phyloP scores from a whole-genome alignment of 1,284 basidiomycete species.

The Phellinidium pouzarii region DNA sequence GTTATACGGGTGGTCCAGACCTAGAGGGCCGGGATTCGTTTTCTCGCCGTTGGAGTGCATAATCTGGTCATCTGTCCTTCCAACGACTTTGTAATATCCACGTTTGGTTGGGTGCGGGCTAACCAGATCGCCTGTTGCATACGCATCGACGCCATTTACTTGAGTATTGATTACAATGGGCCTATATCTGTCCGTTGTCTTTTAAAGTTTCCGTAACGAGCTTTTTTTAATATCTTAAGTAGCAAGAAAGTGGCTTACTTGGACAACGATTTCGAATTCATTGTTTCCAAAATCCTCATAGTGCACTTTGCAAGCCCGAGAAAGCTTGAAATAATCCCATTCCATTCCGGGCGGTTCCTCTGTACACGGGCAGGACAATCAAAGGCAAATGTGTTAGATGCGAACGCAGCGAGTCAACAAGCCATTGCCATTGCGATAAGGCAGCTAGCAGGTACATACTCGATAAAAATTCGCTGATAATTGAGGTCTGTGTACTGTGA shows the following conservation, averaged over 20 bases:
- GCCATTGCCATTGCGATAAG: neutral
- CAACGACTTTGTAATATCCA: constrained; percentile 38
- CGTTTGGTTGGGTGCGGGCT: constrained; percentile 38
- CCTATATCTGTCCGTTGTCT: constrained; percentile 10
- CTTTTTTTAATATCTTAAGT: constrained; percentile 5
- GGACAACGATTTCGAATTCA: constrained; percentile 21
- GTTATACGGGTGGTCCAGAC: no score
- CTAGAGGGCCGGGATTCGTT: constrained; percentile 39
- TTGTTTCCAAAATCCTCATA: constrained; percentile 20
- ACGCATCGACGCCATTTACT: constrained; percentile 26
- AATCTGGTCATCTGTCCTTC: constrained; percentile 46
- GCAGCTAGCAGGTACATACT: constrained; percentile 16
- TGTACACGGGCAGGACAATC: neutral
- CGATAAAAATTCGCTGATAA: constrained; percentile 18
- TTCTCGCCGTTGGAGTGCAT: constrained; percentile 47
- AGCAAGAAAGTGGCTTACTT: neutral
- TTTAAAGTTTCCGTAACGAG: constrained; percentile 18
- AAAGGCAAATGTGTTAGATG: neutral
- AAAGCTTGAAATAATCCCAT: constrained; percentile 26
- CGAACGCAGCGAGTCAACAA: no score
- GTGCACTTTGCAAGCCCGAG: neutral
- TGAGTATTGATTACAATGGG: constrained; percentile 20
- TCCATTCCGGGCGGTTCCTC: constrained; percentile 18
- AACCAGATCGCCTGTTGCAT: constrained; percentile 37
- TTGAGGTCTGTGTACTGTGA: constrained; percentile 21